Percentiles rank a stretch among this genome's conserved stretches.
phyloP scores from a whole-genome alignment of 2,329 filamentous ascomycete genomes.

The Nakataea oryzae region DNA sequence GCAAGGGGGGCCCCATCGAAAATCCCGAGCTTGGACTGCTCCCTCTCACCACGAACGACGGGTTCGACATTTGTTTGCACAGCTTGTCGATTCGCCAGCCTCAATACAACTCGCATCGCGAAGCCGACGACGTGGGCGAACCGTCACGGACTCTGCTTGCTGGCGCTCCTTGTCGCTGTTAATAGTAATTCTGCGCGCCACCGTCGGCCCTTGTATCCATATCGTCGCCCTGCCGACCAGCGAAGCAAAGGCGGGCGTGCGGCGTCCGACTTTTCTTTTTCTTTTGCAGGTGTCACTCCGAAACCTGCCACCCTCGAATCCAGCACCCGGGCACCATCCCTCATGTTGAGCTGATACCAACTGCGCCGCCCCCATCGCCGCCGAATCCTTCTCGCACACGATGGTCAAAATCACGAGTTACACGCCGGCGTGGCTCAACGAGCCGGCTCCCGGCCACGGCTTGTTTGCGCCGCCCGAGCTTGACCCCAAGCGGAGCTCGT shows the following conservation, averaged over 20 bases:
- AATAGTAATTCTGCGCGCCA: background rate
- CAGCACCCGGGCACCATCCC: background rate
- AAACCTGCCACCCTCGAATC: background rate
- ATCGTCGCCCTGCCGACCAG: background rate
- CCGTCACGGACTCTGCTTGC: background rate
- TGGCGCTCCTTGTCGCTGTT: too few species aligned
- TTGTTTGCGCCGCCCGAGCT: constrained; percentile 53
- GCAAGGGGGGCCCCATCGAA: background rate
- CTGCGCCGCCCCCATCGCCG: background rate
- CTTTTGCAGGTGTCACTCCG: background rate
- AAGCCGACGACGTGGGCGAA: background rate
- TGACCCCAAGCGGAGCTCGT: constrained; percentile 16
- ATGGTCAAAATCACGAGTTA: constrained; percentile 86
- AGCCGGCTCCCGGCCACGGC: constrained; percentile 64
- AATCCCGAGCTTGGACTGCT: background rate
- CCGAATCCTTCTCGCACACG: constrained; percentile 10
- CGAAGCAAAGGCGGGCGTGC: background rate
- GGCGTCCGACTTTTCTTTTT: background rate
- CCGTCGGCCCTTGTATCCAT: background rate
- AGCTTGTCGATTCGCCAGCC: background rate
- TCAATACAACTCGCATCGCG: background rate
- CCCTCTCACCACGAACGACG: background rate
- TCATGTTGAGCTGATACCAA: background rate
- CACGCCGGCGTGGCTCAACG: constrained; percentile 78
- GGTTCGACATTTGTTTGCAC: background rate